Conservation (phyloP, 2,329 filamentous ascomycete genomes). For the Pyricularia pennisetigena region DNA sequence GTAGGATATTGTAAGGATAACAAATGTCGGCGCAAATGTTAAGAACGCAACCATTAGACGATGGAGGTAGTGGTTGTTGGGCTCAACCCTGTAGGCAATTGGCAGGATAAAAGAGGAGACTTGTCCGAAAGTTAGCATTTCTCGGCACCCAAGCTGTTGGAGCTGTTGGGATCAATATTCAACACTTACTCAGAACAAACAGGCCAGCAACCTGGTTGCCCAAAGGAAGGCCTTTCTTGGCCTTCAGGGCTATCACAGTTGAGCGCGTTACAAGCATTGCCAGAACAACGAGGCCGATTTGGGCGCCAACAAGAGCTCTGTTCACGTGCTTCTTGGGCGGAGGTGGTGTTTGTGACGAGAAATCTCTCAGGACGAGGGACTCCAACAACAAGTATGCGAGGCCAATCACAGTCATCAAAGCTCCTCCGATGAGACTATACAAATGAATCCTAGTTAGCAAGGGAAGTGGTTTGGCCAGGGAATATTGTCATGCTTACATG, state of each 20-base stretch:
- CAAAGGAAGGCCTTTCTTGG: conserved; percentile 71
- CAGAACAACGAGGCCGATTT: conserved; percentile 69
- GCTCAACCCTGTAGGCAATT: conserved; percentile 67
- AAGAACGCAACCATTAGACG: conserved; percentile 83
- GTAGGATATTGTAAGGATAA: conserved; percentile 94
- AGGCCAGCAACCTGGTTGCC: conserved; percentile 87
- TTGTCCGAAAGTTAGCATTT: conserved; percentile 8
- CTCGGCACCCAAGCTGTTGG: not conserved
- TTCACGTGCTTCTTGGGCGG: conserved; percentile 32
- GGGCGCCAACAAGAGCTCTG: conserved; percentile 53
- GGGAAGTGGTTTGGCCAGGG: not conserved
- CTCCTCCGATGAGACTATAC: conserved; percentile 60
- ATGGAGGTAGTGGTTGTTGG: conserved; percentile 83
- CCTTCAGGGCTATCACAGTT: conserved; percentile 75
- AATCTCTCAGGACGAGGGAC: conserved; percentile 43
- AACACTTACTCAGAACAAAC: conserved; percentile 57
- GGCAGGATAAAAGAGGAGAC: conserved; percentile 67
- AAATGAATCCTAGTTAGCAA: not conserved
- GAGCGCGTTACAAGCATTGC: conserved; percentile 81
- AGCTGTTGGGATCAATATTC: not conserved
- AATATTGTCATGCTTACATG: conserved; percentile 46
- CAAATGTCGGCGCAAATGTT: conserved; percentile 84
- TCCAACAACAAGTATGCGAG: conserved; percentile 74
- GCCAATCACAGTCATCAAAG: conserved; percentile 68
- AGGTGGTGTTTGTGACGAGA: conserved; percentile 19